Percentiles rank a stretch among this genome's conserved stretches.
phyloP scores from a whole-genome alignment of 345 rosid species.

The Combretum micranthum region DNA sequence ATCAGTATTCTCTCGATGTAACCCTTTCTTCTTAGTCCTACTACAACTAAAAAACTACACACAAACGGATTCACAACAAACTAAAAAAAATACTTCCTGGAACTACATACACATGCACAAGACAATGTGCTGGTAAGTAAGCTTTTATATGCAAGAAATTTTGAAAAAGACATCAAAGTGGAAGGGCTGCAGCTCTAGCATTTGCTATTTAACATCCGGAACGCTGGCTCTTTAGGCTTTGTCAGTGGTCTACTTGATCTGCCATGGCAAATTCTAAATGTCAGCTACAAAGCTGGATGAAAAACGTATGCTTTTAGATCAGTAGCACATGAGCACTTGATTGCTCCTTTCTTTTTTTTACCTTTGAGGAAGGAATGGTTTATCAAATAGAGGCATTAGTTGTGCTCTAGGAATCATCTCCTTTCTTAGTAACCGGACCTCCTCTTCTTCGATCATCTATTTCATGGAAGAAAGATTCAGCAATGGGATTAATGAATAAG shows the following conservation, averaged over 20 bases:
- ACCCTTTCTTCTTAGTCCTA: no score
- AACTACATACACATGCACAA: no score
- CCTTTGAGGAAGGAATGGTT: slow-evolving; percentile 84
- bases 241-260: slow-evolving; percentile 76
- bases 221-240: slow-evolving; percentile 65
- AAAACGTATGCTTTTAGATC: background rate
- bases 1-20: no score
- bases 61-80: no score
- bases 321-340: background rate
- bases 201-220: slow-evolving; percentile 40
- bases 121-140: no score
- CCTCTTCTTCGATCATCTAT: slow-evolving; percentile 79
- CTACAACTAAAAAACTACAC: no score
- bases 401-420: slow-evolving; percentile 89
- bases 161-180: no score
- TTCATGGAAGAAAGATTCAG: background rate
- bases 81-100: no score
- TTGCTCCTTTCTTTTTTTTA: background rate
- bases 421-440: slow-evolving; percentile 56
- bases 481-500: background rate
- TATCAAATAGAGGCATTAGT: slow-evolving; percentile 73
- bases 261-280: slow-evolving; percentile 2
- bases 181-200: slow-evolving; percentile 40
- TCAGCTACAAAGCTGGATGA: background rate
- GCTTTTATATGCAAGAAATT: no score